Conservation (phyloP, 345 rosid species). For the Brassica incana region DNA sequence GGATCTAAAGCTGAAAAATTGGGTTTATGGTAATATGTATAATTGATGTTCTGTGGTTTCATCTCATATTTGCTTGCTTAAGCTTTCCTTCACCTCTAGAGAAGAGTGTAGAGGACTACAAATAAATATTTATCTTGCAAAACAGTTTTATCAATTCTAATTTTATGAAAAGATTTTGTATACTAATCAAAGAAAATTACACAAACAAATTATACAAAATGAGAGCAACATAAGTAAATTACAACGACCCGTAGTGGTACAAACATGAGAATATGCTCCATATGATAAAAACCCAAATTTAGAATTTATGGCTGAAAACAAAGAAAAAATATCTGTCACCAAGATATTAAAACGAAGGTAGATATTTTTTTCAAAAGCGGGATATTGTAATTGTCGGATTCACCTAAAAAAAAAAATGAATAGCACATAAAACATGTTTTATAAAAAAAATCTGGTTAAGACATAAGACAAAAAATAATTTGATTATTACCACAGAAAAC, state of each 20-base stretch:
- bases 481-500: neutral
- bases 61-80: neutral
- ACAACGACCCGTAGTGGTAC: neutral
- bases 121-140: neutral
- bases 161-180: neutral
- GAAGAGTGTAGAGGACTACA: neutral
- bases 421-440: neutral
- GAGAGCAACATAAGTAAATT: neutral
- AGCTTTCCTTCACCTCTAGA: neutral
- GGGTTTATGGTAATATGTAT: neutral
- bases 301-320: neutral
- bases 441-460: neutral
- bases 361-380: neutral
- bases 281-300: neutral
- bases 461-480: neutral
- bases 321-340: constrained; percentile 6
- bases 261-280: neutral
- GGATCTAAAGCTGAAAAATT: constrained; percentile 27
- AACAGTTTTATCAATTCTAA: neutral
- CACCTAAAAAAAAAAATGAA: neutral
- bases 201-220: neutral
- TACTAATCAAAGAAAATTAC: neutral
- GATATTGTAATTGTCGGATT: neutral
- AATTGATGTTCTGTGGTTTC: neutral
- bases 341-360: neutral